Base-by-base conservation (phyloP, 2,329 filamentous ascomycete genomes). In the Orbilia blumenaviensis region DNA sequence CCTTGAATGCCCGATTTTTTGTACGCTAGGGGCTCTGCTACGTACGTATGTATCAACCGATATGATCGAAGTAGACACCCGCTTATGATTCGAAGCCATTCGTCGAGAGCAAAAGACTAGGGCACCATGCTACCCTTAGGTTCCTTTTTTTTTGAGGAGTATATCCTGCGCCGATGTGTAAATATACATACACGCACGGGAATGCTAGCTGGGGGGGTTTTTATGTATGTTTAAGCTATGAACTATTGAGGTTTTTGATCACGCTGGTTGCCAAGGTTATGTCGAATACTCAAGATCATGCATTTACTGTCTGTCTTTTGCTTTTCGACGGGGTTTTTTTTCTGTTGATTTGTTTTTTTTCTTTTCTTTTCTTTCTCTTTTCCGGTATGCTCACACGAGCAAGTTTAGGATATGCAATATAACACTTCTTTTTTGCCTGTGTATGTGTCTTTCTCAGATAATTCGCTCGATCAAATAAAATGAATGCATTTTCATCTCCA, bases 1-100 rank as follows among this genome's bases (percentile, higher is more conserved):
- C 48, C 48, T 54, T 54, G 48, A 34, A 52, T 32, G 34, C 27
- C 48, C 48, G 48, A 54, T n/a, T n/a, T n/a, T n/a, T n/a, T n/a
- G n/a, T n/a, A n/a, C 18, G 48, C 48, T 54, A 34, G 48, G 10
- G 16, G 21, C n/a, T 6, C 21, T 18, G 38, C n/a, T 41, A 41
- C 1, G 14, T 41, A 16, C 4, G 5, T 23, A 12, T 8, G 42
- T 5, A 3, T 25, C 23, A n/a, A 27, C 29, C 46, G 29, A 29
- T 7, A 50, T 12, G 42, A 46, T 23, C 18, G 14, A 46, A 50
- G 25, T n/a, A 27, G 23, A 27, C 27, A 12, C n/a, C 27, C 27
- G 48, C 48, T 54, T 54, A 54, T 16, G 27, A 54, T 54, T 10
- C 25, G 16, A 29, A 29, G 12, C 23, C 10, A 50, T 50, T 50